A percentile compares a stretch with the other conserved stretches of the same genome.
phyloP scores from a whole-genome alignment of 1,139 yeast genomes.

The Wickerhamiella infanticola region DNA sequence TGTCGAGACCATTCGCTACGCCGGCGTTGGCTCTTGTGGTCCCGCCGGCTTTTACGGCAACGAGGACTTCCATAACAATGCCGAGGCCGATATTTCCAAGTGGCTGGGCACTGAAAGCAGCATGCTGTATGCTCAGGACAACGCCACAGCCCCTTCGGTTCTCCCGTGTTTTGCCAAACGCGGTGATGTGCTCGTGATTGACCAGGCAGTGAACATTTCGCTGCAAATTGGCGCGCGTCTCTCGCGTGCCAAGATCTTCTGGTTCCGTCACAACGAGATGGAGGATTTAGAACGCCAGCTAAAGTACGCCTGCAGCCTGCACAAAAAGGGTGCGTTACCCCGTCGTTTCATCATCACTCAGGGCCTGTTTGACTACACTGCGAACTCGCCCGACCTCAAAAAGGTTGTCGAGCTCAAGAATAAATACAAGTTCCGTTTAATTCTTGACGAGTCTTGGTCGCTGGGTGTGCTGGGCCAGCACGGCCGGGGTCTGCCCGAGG shows the following conservation, averaged over 20 bases:
- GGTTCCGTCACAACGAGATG: conserved; percentile 76
- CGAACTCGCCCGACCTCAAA: conserved; percentile 65
- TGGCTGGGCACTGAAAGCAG: conserved; percentile 67
- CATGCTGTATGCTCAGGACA: conserved; percentile 86
- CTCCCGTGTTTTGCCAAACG: conserved; percentile 89
- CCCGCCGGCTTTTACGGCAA: conserved; percentile 97
- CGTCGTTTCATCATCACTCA: conserved; percentile 87
- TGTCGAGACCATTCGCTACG: conserved; percentile 39
- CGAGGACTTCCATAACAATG: conserved; percentile 75
- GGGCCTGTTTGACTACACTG: conserved; percentile 68
- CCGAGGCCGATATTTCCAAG: conserved; percentile 59
- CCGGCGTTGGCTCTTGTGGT: conserved; percentile 98
- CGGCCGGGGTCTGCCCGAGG: conserved; percentile 80
- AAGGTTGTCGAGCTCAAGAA: conserved; percentile 59
- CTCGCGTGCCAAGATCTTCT: conserved; percentile 68
- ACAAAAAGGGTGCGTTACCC: conserved; percentile 47
- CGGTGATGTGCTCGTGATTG: conserved; percentile 86
- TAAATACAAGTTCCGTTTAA: conserved; percentile 67
- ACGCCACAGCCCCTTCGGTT: conserved; percentile 87
- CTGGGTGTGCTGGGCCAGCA: conserved; percentile 71
- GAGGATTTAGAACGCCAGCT: conserved; percentile 62
- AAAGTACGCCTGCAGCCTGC: conserved; percentile 41
- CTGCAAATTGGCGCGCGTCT: conserved; percentile 79
- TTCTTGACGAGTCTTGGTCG: conserved; percentile 76
- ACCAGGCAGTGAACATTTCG: conserved; percentile 59